These are phyloP conservation scores for Akanthomyces uredinophilus DNA, from an alignment of 2,329 filamentous ascomycete genomes.

Conservation along the genomic window DNA sequence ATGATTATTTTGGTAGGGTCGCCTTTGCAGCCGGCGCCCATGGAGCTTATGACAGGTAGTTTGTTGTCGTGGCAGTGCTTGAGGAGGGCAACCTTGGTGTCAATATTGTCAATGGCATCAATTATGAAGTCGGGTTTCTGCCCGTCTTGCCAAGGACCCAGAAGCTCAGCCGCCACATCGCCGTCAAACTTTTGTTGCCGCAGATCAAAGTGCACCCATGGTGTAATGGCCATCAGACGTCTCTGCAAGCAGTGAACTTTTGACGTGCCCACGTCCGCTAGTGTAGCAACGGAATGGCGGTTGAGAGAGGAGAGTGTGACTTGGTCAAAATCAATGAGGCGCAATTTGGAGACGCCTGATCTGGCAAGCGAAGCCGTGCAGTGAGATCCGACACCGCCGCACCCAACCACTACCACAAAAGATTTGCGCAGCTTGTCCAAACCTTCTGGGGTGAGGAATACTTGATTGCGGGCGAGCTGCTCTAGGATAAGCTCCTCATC, in stretches of 20 bases:
- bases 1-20: constrained; percentile 78
- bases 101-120: constrained; percentile 97
- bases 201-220: constrained; percentile 88
- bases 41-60: constrained; percentile 83
- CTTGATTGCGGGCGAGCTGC: constrained; percentile 86
- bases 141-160: constrained; percentile 60
- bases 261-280: constrained; percentile 86
- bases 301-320: constrained; percentile 92
- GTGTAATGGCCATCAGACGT: constrained; percentile 77
- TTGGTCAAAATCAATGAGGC: constrained; percentile 95
- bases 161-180: constrained; percentile 57
- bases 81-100: constrained; percentile 87
- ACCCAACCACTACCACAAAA: constrained; percentile 86
- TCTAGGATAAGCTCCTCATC: constrained; percentile 83
- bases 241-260: constrained; percentile 84
- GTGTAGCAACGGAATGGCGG: constrained; percentile 88
- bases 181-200: constrained; percentile 77
- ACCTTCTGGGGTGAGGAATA: constrained; percentile 81
- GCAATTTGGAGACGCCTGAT: constrained; percentile 81
- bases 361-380: constrained; percentile 79
- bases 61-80: constrained; percentile 77
- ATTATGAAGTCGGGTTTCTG: constrained; percentile 80
- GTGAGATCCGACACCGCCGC: constrained; percentile 92
- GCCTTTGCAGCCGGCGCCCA: constrained; percentile 95
- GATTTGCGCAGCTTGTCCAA: constrained; percentile 72